Evolutionary conservation across 2,329 filamentous ascomycete genomes (phyloP), one percentile per base, ranked within the genome.

Genomic region (Tolypocladium paradoxum): DNA sequence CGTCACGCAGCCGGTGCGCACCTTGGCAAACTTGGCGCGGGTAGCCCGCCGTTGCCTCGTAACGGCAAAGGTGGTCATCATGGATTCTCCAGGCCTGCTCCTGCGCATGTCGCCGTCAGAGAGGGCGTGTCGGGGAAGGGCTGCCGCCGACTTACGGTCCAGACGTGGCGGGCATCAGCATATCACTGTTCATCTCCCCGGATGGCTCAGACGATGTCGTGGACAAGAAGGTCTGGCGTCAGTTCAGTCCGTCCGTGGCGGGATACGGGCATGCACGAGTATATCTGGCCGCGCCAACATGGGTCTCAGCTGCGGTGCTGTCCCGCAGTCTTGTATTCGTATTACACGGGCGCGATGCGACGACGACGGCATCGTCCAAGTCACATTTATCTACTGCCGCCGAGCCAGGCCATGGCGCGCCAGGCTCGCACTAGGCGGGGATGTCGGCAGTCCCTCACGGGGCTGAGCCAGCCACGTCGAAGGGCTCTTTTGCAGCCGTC

Each of bases 1-100:
- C 51, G 64, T 64, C 27, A 64, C 55, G 52, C 65, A 67, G 9
- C 65, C 64, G 14, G 65, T 66, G 22, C 64, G 57, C 6, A 66
- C 65, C 50, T 66, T 67, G 52, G 64, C 58, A 22, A 60, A 62
- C 47, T 64, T 66, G 52, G 65, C 62, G 27, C 68, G 60, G 18
- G 55, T 58, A 4, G 54, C 51, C 31, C 57, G 53, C 38, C 55
- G 54, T 36, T 51, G 55, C 37, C 53, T 55, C 35, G 52, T 51
- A 31, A 54, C 22, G 14, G 58, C 46, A 37, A 54, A 60, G 12
- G 46, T 56, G 14, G 51, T 57, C 54, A 59, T 57, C 18, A 59
- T 51, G 29, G 37, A 24, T 36, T 52, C 50, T 34, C 48, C 45
- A 34, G 47, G 48, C 31, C 47, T 45, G 45, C 31, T 40, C 34